Base-by-base conservation (phyloP, 169 alveolate genomes). In the Miamiensis avidus region DNA sequence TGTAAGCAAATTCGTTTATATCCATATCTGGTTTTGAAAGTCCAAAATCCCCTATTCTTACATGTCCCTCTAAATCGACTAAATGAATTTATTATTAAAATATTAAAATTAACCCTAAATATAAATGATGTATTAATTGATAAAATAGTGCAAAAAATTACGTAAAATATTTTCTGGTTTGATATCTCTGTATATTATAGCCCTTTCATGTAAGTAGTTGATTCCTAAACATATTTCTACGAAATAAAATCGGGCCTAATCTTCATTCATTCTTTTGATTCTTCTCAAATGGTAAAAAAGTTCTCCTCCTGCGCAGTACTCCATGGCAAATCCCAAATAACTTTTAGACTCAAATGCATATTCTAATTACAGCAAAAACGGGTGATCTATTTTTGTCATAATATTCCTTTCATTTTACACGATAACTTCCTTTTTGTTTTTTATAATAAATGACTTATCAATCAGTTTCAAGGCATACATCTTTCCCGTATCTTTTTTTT, bases 401-500 rank as follows among this genome's bases (percentile, higher is more conserved):
- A 91, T 85, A 34, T 84, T 73, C 78, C 92, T 91, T 65, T 91
- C 95, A 88, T 89, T 91, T 31, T 85, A 64, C 26, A 91, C 87
- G 11, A 88, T 91, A 32, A 81, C 74, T 34, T 85, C 91, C 78
- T 93, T 93, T 29, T 90, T 89, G 34, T 89, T 88, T 77, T 83
- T 74, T 25, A 89, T 74, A 0, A 94, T 78, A 31, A 85, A 85
- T 29, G 86, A 74, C 75, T 94, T 94, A 49, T 90, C 93, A 28
- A 94, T 88, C 0, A 94, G 77, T 86, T 94, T 94, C 90, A 94
- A 83, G 6, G 97, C 96, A 81, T 88, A 94, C 65, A 88, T 82
- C 65, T 81, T 78, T 32, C 93, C 92, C 29, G 93, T 89, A 75
- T 91, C 92, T 69, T 84, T 85, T 75, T 94, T 92, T 83, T 91